phyloP scores from a whole-genome alignment of 352 stramenopile species.

The Saprolegnia parasitica region DNA sequence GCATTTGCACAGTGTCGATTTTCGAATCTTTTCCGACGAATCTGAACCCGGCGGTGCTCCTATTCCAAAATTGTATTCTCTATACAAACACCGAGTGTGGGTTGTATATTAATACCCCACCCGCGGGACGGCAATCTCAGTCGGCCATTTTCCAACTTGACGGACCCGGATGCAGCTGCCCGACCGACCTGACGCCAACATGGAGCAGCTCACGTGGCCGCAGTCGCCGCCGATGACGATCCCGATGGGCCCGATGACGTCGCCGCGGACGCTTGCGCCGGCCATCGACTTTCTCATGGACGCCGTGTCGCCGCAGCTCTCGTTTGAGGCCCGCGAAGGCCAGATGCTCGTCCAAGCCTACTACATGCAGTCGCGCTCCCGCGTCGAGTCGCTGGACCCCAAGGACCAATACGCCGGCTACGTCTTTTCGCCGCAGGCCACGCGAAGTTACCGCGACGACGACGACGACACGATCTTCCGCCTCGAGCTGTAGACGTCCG shows the following conservation, averaged over 20 bases:
- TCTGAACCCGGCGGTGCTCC: not conserved
- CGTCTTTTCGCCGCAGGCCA: too few relatives aligned
- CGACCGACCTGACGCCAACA: not conserved
- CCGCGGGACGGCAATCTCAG: not conserved
- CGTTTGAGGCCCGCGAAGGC: constrained; percentile 23
- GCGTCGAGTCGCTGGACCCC: not conserved
- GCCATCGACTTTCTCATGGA: not conserved
- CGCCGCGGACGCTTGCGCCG: not conserved
- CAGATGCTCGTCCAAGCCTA: constrained; percentile 26
- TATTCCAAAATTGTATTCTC: not conserved
- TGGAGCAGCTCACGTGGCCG: constrained; percentile 10
- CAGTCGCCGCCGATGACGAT: constrained; percentile 26
- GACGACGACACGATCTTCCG: not conserved
- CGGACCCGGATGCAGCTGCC: too few relatives aligned
- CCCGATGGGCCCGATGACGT: not conserved
- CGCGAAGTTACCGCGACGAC: not conserved
- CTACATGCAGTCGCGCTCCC: not conserved
- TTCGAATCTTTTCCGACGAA: too few relatives aligned
- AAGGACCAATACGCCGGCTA: too few relatives aligned
- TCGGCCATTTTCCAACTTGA: not conserved
- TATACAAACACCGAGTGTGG: not conserved
- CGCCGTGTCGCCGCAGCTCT: constrained; percentile 7
- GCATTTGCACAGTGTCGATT: not conserved
- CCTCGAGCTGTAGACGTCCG: not conserved
- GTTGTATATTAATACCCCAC: not conserved